Conservation (phyloP, 179 eudicot genomes). For the Drosera spatulata region DNA sequence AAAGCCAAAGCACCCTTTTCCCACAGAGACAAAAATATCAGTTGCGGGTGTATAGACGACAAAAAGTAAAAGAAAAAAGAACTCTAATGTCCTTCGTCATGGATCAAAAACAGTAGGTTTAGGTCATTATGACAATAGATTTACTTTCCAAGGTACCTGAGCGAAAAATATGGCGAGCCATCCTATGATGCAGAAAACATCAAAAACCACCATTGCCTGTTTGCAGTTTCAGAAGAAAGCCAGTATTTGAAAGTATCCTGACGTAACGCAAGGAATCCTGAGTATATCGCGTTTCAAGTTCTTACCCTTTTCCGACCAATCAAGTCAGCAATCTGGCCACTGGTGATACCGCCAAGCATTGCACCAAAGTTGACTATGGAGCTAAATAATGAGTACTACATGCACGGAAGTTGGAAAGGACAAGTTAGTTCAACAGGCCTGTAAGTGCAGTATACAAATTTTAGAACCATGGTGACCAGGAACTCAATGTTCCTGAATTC, state of each 20-base stretch:
- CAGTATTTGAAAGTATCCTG: background rate
- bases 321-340: conserved; percentile 36
- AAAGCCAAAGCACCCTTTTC: conserved; percentile 39
- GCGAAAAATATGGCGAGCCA: conserved; percentile 88
- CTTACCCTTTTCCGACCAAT: conserved; percentile 38
- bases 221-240: background rate
- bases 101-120: background rate
- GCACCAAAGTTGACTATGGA: conserved; percentile 39
- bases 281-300: background rate
- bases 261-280: background rate
- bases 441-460: too few relatives aligned
- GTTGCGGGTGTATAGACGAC: too few relatives aligned
- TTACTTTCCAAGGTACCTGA: conserved; percentile 44
- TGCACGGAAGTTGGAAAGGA: too few relatives aligned
- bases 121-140: background rate
- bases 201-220: conserved; percentile 77
- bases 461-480: too few relatives aligned
- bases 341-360: conserved; percentile 38
- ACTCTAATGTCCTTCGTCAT: too few relatives aligned
- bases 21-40: background rate
- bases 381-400: conserved; percentile 33
- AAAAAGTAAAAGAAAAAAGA: too few relatives aligned
- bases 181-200: conserved; percentile 63
- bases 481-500: too few relatives aligned
- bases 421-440: too few relatives aligned